Base-by-base conservation (phyloP, 495 filamentous ascomycete genomes). In the Trichoderma erinaceum region DNA sequence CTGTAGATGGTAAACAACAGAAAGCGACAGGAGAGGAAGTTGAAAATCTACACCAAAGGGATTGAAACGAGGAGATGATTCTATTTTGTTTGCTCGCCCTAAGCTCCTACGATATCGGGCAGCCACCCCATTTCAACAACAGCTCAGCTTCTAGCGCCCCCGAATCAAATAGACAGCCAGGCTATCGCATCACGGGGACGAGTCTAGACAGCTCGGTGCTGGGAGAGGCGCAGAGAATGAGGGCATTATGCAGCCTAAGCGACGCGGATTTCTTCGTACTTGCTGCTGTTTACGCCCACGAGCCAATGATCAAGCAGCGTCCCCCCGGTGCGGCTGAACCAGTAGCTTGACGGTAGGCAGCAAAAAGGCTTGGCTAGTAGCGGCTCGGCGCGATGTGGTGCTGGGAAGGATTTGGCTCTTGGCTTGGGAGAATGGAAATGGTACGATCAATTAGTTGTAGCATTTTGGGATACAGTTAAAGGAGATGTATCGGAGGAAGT, bases 281-380 rank as follows among this genome's bases (percentile, higher is more conserved):
- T 25, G 50, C 50, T 23, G n/a, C 50, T 56, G 50, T 56, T 56
- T 38, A 38, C 35, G 35, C 35, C 18, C 18, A 56, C 50, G 50
- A n/a, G 25, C 56, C 56, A 61, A 61, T 61, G 3, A 61, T 61
- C 23, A 32, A 11, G 56, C 56, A 25, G 25, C 5, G 15, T 32
- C 13, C 21, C 50, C 44, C 44, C 44, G 44, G 56, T 61, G 56
- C 56, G 56, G 56, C 56, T 61, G 56, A 61, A 32, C 5, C 10
- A 29, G 56, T 32, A 29, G 27, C 56, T n/a, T 16, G 12, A 21
- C 15, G n/a, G 44, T 16, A 48, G 15, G 44, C 21, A 23, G 21
- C 1, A 4, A 32, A 12, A 29, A 18, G 16, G 56, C 56, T 61
- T 10, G 25, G 25, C 25, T 61, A 61, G 56, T 7, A 6, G 27